Percentiles rank a stretch among this genome's conserved stretches.
phyloP scores from a whole-genome alignment of 805 yeast genomes.

The Jamesozyma lodderae region DNA sequence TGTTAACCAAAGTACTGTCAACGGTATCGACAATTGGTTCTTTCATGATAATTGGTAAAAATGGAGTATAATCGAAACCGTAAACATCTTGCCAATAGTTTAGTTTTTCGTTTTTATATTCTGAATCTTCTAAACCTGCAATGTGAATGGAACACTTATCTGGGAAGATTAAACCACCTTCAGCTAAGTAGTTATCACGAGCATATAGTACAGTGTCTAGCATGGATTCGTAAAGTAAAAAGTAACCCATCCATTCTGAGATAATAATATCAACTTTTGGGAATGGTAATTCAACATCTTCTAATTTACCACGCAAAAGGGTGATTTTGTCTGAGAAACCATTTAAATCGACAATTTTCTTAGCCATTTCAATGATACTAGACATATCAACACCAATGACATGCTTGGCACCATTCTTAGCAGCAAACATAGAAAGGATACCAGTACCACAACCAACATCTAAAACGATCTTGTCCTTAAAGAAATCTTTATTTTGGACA shows the following conservation, averaged over 20 bases:
- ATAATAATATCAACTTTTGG: constrained; percentile 88
- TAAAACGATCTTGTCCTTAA: constrained; percentile 86
- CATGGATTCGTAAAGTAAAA: constrained; percentile 93
- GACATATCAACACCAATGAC: constrained; percentile 98
- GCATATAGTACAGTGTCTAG: constrained; percentile 92
- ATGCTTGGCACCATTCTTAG: constrained; percentile 96
- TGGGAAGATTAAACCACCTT: constrained; percentile 88
- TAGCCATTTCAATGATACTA: constrained; percentile 93
- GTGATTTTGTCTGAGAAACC: constrained; percentile 84
- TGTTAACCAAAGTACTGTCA: constrained; percentile 61
- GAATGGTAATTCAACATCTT: constrained; percentile 81
- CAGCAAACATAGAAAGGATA: constrained; percentile 94
- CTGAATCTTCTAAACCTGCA: constrained; percentile 89
- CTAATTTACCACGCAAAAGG: constrained; percentile 83
- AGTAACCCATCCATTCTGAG: constrained; percentile 99
- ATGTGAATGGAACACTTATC: constrained; percentile 84
- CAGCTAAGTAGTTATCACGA: constrained; percentile 70
- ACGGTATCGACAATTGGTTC: constrained; percentile 98
- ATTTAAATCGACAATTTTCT: constrained; percentile 71
- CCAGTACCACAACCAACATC: constrained; percentile 99
- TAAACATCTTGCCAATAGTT: constrained; percentile 95
- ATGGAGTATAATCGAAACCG: constrained; percentile 93
- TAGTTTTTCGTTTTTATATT: constrained; percentile 84
- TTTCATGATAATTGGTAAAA: constrained; percentile 72
- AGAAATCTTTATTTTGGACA: constrained; percentile 75